Conservation (phyloP, 805 yeast genomes). For the Saccharomycopsis sp. region DNA sequence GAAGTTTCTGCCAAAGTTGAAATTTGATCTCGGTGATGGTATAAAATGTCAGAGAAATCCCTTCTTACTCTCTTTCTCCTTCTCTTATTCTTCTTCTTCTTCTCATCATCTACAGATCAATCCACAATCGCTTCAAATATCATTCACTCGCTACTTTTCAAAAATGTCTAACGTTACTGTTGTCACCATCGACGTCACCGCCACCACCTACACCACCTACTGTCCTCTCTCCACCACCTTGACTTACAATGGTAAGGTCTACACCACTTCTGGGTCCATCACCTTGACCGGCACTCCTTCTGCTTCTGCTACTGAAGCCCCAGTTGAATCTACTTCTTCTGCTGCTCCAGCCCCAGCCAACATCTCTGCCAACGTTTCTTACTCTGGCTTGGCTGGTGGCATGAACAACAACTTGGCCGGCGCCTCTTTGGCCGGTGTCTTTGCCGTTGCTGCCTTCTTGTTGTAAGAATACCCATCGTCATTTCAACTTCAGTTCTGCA, state of each 20-base stretch:
- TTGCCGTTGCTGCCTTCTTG: constrained; percentile 17
- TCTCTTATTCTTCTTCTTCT: neutral
- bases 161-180: constrained; percentile 17
- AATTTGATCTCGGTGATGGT: too few relatives aligned
- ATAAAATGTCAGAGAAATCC: neutral
- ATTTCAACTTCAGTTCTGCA: neutral
- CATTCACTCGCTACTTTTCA: constrained; percentile 8
- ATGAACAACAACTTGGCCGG: constrained; percentile 11
- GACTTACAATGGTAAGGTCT: constrained; percentile 3
- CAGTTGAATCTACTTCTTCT: constrained; percentile 9
- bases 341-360: constrained; percentile 4
- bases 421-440: constrained; percentile 11
- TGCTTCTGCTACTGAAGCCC: constrained; percentile 1
- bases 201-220: constrained; percentile 17
- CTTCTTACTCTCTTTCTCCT: neutral
- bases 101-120: too few relatives aligned
- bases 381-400: constrained; percentile 7
- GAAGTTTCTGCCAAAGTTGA: too few relatives aligned
- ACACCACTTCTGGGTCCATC: neutral
- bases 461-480: neutral
- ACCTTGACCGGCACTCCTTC: constrained; percentile 4
- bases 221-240: constrained; percentile 18
- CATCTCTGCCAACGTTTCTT: constrained; percentile 4
- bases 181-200: constrained; percentile 4
- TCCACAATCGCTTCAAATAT: neutral